Conservation (phyloP, 1,284 basidiomycete genomes). For the Naganishia sp. region DNA sequence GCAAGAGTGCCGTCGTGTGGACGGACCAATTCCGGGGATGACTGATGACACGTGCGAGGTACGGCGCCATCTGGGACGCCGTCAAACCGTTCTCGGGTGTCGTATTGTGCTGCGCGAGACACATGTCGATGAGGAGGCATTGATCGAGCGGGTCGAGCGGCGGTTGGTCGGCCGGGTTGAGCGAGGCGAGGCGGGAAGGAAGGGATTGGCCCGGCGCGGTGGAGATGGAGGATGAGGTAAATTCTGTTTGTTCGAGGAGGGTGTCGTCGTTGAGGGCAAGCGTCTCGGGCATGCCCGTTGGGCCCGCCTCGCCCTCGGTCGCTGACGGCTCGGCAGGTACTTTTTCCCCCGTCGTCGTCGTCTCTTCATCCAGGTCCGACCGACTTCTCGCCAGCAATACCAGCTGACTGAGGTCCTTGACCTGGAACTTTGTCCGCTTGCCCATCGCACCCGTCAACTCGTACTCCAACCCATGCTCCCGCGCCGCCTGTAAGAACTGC, state of each 20-base stretch:
- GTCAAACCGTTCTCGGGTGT: conserved; percentile 85
- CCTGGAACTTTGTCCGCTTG: conserved; percentile 92
- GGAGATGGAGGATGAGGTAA: conserved; percentile 64
- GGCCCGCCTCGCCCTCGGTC: conserved; percentile 6
- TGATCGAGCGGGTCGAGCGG: conserved; percentile 87
- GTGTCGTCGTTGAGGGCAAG: conserved; percentile 93
- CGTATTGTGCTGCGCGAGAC: conserved; percentile 83
- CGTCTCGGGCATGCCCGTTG: conserved; percentile 67
- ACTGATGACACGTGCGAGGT: conserved; percentile 78
- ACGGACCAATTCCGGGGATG: conserved; percentile 91
- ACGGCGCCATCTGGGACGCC: conserved; percentile 83
- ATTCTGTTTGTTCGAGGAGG: conserved; percentile 89
- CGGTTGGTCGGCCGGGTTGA: conserved; percentile 83
- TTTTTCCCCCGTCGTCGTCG: conserved; percentile 28
- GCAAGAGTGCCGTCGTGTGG: conserved; percentile 88
- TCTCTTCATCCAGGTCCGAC: conserved; percentile 42
- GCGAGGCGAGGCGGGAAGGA: conserved; percentile 53
- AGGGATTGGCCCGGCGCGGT: conserved; percentile 49
- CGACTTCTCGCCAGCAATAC: conserved; percentile 89
- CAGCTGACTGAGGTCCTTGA: conserved; percentile 80
- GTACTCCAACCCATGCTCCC: conserved; percentile 77
- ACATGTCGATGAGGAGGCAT: conserved; percentile 81
- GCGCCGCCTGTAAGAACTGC: conserved; percentile 76
- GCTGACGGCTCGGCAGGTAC: conserved; percentile 1
- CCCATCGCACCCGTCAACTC: conserved; percentile 92